Base-by-base conservation (phyloP, 148 eudicot genomes). In the Chenopodium suecicum region DNA sequence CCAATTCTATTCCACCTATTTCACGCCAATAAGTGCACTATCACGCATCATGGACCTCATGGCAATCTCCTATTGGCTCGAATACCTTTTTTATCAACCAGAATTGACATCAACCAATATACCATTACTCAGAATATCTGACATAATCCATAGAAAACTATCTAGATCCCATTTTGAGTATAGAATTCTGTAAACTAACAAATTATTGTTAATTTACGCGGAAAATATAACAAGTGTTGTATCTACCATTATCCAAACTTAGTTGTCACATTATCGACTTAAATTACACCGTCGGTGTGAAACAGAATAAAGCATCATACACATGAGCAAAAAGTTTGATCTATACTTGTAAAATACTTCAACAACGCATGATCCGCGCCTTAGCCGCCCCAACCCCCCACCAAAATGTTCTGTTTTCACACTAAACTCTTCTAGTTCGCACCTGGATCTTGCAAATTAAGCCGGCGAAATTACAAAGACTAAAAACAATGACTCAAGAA, bases 361-460 rank as follows among this genome's bases (percentile, higher is more conserved):
- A 70, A 34, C 46, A 32, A 70, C 7, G 11, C 44, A 70, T 52
- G 31, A 74, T 25, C 9, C 63, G 17, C 74, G 19, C 22, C 63
- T 23, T 41, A 41, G 44, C 44, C 7, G 8, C 44, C 31, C 31
- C 32, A 65, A 11, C 14, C 54, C 52, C 52, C 52, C 67, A 63
- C 29, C 27, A 65, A 65, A 65, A 23, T 62, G 14, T 50, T 58
- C 63, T 14, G 19, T 58, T 82, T 54, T 71, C 64, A 52, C 31
- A 76, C 70, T 56, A 70, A 65, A 41, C 44, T 41, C 63, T 70
- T 58, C 62, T 44, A 20, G 46, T 60, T 46, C 78, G 66, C 77
- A n/a, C 84, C 13, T 79, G 79, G 82, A 74, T 46, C 83, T 83
- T 22, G 64, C 20, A 9, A 25, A 69, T 82, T 82, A 77, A 64